Evolutionary conservation across 176 grass and related monocot species (phyloP).

Genomic region (Otatea glauca): DNA sequence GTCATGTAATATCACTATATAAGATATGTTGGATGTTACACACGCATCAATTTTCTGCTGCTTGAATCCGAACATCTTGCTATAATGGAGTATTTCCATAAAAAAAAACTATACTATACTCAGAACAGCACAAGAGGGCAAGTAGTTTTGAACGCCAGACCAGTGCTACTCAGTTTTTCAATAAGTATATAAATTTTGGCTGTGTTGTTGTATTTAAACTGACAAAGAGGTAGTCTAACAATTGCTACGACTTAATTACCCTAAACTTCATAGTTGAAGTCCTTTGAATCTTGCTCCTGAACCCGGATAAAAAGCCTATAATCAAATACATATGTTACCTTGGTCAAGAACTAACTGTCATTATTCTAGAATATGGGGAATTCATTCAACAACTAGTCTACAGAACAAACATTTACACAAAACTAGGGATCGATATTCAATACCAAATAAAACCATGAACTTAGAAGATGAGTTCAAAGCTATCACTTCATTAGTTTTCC

Average conservation of each 20-base stretch:
- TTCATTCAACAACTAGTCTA: neutral
- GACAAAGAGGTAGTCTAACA: neutral
- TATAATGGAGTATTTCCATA: neutral
- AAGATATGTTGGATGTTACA: constrained; percentile 13
- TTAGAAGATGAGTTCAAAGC: neutral
- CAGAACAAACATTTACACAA: neutral
- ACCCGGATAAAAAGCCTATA: neutral
- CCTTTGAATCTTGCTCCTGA: neutral
- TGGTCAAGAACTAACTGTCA: neutral
- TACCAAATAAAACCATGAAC: constrained; percentile 16
- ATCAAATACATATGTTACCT: constrained; percentile 4
- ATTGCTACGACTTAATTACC: neutral
- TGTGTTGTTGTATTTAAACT: neutral
- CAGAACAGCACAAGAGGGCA: neutral
- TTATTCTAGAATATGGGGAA: neutral
- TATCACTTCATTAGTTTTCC: neutral
- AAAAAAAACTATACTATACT: neutral
- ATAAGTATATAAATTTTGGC: neutral
- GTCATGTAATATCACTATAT: constrained; percentile 22
- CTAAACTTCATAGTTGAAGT: neutral
- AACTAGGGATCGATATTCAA: neutral
- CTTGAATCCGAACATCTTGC: constrained; percentile 8
- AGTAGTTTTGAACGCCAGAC: neutral
- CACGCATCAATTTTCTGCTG: neutral
- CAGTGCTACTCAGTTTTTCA: neutral